These are phyloP conservation scores for Boechera divaricarpa DNA, from an alignment of 345 rosid species.

Conservation along the genomic window DNA sequence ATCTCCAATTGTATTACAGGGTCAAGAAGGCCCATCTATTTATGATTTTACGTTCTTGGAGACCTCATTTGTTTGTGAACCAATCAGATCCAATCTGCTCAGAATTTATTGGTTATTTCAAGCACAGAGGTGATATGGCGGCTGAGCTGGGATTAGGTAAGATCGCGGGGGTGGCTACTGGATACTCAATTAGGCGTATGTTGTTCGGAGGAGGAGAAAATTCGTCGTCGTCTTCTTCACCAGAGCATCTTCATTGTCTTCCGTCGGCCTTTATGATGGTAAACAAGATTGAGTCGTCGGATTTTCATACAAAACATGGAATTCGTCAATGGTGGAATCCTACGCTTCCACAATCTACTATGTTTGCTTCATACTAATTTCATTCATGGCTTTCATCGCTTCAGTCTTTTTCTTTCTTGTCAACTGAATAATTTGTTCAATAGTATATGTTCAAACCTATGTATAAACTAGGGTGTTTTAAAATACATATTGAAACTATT, in stretches of 20 bases:
- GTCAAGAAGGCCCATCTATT: not conserved
- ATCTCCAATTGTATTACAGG: not conserved
- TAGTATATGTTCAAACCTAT: too few relatives aligned
- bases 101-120: conserved; percentile 56
- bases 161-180: conserved; percentile 46
- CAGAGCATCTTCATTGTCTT: conserved; percentile 50
- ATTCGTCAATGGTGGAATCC: conserved; percentile 68
- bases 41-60: conserved; percentile 47
- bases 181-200: conserved; percentile 44
- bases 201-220: conserved; percentile 19
- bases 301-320: conserved; percentile 52
- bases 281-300: conserved; percentile 37
- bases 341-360: not conserved
- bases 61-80: conserved; percentile 56
- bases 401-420: not conserved
- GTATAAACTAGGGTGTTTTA: too few relatives aligned
- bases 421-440: too few relatives aligned
- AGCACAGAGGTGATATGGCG: conserved; percentile 53
- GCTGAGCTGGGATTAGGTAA: conserved; percentile 48
- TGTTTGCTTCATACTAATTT: not conserved
- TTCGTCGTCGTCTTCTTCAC: not conserved
- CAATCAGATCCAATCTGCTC: conserved; percentile 56
- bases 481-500: too few relatives aligned
- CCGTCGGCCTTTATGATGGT: conserved; percentile 53
- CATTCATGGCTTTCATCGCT: not conserved